Evolutionary conservation across 257 asterid genomes (phyloP).

Genomic region (Solanum sejunctum): DNA sequence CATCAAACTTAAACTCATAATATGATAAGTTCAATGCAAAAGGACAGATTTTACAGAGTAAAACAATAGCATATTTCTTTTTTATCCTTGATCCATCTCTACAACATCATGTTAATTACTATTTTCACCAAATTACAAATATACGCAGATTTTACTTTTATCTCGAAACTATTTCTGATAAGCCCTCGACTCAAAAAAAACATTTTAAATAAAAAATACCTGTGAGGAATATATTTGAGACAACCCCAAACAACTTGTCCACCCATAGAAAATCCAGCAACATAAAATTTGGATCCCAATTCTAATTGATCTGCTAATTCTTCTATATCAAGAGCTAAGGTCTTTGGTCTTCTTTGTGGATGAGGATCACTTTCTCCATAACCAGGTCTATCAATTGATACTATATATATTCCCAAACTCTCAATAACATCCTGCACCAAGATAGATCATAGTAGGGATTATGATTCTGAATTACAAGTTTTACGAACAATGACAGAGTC

Average conservation of each 20-base stretch:
- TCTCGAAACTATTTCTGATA: no score
- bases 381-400: not conserved
- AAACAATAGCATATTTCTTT: no score
- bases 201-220: not conserved
- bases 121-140: no score
- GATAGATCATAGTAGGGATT: not conserved
- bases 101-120: no score
- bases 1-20: no score
- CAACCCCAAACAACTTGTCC: not conserved
- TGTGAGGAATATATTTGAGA: not conserved
- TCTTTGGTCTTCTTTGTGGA: not conserved
- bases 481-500: not conserved
- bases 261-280: not conserved
- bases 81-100: no score
- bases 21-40: no score
- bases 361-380: not conserved
- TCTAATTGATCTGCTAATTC: not conserved
- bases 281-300: not conserved
- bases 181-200: not conserved
- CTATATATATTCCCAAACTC: not conserved
- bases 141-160: rapidly evolving
- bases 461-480: not conserved
- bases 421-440: not conserved
- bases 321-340: not conserved
- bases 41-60: no score